Evolutionary conservation across 163 green algal genomes (phyloP), one percentile per base, ranked within the genome.

Genomic region (Coccomyxa subellipsoidea): DNA sequence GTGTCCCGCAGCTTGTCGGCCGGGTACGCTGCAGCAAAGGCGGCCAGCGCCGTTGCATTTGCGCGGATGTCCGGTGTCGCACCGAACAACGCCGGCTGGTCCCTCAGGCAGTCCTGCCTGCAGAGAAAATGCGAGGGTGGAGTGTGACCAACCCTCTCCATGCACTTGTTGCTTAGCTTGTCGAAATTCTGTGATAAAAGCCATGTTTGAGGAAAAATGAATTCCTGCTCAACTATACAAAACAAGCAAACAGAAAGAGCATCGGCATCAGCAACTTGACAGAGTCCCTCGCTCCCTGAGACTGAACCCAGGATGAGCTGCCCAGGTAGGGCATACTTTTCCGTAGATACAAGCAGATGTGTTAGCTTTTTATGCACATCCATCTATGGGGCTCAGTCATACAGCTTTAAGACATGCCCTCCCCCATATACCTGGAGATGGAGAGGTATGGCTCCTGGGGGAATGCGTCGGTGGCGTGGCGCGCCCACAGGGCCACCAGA

Each of bases 401-500:
- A 59, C 47, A 8, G 47, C 47, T 59, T 1, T 7, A 5, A 27
- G 47, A 18, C 47, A 59, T 59, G 47, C 21, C 5, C 3, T 8
- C 47, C 23, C 47, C 23, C 6, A 34, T 81, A 21, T 77, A 87
- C 86, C 86, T 84, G 71, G 78, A 80, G 34, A 92, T 84, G 38
- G 23, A 27, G 21, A 92, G 83, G 0, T 75, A 35, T 0, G 88
- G 86, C 54, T 91, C 81, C 53, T 92, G 77, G 2, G 81, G 66
- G 6, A 81, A 35, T 23, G 59, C 39, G 7, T 73, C 75, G 7
- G 80, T 83, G 4, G 73, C 54, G 0, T 77, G 81, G 77, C 81
- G 66, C n/a, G 90, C 85, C 80, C 85, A 91, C 69, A 95, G 78
- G 25, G 91, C 89, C 37, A 93, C 54, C n/a, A 88, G 82, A 38